Base-by-base conservation (phyloP, 129 eudicot genomes). In the Calendula officinalis region DNA sequence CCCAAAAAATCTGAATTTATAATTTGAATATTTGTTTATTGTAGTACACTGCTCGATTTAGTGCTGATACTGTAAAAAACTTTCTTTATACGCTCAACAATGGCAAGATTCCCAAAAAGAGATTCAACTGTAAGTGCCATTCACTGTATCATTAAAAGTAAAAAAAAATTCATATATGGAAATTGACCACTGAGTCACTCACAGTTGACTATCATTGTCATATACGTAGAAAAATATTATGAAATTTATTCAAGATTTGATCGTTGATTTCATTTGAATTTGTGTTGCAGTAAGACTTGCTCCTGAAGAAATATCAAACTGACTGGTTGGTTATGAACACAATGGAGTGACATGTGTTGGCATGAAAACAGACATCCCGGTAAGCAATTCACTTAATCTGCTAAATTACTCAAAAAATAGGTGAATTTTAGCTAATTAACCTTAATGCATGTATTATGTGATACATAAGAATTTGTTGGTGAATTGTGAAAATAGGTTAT, bases 361-460 rank as follows among this genome's bases (percentile, higher is more conserved):
- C 80, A 92, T 92, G 99, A 83, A 86, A 81, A 92, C 99, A 15
- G 87, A 92, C 65, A 92, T 88, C 50, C 99, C 99, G 84, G 99
- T 92, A 85, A 80, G 40, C 34, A 58, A 42, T 34, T 40, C 0
- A 6, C 33, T 27, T 43, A 41, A 53, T 41, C 35, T 81, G 48
- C 16, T 61, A 5, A 35, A 11, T 7, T 14, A 36, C 35, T 17
- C 59, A 63, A 14, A 7, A 22, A 22, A 22, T 22, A 22, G 30
- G 30, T 22, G 1, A 22, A 22, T 22, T 22, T 1, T 22, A 22
- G 30, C 30, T 22, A 0, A 22, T 22, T 22, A 22, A 22, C 30
- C 30, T 34, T 3, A 56, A 51, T 13, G 5, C 0, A 3, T 48
- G 10, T 27, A 8, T 49, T 10, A 43, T 43, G 16, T 5, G 15